Evolutionary conservation across 371 early-diverging fungal species (phyloP).

Genomic region (Mucor circinelloides): DNA sequence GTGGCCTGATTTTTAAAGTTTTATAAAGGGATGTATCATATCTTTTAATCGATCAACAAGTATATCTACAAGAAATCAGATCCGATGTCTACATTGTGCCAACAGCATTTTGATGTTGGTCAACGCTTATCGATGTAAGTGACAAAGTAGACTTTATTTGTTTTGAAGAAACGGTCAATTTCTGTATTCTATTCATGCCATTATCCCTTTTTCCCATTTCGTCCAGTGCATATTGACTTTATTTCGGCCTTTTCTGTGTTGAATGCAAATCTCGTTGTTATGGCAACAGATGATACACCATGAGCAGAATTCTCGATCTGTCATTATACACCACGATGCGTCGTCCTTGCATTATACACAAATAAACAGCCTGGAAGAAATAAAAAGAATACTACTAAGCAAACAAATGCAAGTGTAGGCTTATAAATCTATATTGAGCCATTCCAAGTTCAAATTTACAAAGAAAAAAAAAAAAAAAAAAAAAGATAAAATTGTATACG

Average conservation of each 20-base stretch:
- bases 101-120: background rate
- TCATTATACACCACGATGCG: background rate
- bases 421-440: background rate
- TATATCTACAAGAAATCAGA: background rate
- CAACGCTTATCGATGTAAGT: background rate
- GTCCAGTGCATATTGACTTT: background rate
- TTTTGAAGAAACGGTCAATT: background rate
- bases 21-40: background rate
- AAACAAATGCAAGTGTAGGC: background rate
- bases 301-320: background rate
- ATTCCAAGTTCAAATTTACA: background rate
- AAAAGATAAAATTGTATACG: background rate
- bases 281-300: background rate
- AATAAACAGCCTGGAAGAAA: background rate
- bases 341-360: background rate
- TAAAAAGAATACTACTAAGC: background rate
- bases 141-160: background rate
- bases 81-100: background rate
- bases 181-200: slow-evolving; percentile 1
- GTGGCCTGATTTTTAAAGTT: background rate
- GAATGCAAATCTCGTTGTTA: background rate
- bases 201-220: background rate
- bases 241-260: background rate
- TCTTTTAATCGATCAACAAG: background rate
- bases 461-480: background rate